phyloP scores from a whole-genome alignment of 2,329 filamentous ascomycete species.

The Penicillium sp. region DNA sequence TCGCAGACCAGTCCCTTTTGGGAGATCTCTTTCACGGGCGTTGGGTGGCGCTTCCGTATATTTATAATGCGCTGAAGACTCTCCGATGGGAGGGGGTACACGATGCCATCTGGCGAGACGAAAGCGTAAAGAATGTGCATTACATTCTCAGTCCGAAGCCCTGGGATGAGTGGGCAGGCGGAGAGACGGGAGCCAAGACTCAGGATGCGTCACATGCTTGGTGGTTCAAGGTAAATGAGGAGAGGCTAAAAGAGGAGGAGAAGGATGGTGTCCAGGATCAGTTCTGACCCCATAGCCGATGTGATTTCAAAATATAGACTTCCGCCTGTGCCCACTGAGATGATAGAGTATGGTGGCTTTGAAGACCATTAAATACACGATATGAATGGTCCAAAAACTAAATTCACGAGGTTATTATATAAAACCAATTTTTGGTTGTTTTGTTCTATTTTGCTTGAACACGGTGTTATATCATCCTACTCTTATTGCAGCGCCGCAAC shows the following conservation, averaged over 20 bases:
- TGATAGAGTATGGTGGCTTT: no score
- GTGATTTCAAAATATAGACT: neutral
- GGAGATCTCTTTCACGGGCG: slow-evolving; percentile 58
- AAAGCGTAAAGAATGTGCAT: slow-evolving; percentile 62
- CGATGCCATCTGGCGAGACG: slow-evolving; percentile 60
- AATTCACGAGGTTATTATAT: no score
- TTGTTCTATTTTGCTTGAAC: neutral
- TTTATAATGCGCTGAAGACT: slow-evolving; percentile 64
- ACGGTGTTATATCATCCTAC: neutral
- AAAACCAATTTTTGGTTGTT: neutral
- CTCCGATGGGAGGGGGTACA: slow-evolving; percentile 57
- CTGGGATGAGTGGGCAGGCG: slow-evolving; percentile 53
- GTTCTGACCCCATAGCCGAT: neutral
- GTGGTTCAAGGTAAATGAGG: slow-evolving; percentile 56
- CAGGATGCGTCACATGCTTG: slow-evolving; percentile 54
- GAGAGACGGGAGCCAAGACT: slow-evolving; percentile 27
- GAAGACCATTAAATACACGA: neutral
- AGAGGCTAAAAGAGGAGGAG: slow-evolving; percentile 41
- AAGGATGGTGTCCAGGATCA: slow-evolving; percentile 3
- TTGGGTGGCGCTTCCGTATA: slow-evolving; percentile 61
- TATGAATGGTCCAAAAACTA: neutral
- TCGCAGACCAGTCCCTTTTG: slow-evolving; percentile 45
- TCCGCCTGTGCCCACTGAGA: no score
- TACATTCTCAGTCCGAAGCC: slow-evolving; percentile 63
- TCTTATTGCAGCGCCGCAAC: slow-evolving; percentile 13